These are phyloP conservation scores for Lachnellula occidentalis DNA, from an alignment of 2,329 filamentous ascomycete species.

Conservation along the genomic window DNA sequence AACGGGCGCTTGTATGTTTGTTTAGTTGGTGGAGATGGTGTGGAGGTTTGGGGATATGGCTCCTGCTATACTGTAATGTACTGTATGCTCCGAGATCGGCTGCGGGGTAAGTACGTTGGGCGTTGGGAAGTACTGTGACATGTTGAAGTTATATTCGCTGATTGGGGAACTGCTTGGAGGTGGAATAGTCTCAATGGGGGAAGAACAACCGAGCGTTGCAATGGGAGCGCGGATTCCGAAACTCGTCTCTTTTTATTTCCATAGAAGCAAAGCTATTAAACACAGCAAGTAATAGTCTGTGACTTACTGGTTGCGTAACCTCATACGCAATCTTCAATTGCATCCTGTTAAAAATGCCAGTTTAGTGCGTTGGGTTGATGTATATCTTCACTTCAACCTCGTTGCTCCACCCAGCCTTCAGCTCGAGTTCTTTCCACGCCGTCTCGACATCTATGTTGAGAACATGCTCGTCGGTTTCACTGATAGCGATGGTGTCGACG, in stretches of 20 bases:
- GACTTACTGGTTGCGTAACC: too few species aligned
- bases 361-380: slow-evolving; percentile 15
- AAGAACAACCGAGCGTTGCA: background rate
- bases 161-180: background rate
- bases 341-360: background rate
- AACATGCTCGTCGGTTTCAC: slow-evolving; percentile 48
- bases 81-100: background rate
- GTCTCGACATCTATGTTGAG: slow-evolving; percentile 70
- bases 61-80: too few species aligned
- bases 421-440: slow-evolving; percentile 71
- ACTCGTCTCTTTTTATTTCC: background rate
- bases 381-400: slow-evolving; percentile 58
- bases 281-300: too few species aligned
- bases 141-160: background rate
- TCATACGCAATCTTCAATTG: too few species aligned
- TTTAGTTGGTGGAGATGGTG: background rate
- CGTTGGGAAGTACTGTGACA: background rate
- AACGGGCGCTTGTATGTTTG: too few species aligned
- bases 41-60: background rate
- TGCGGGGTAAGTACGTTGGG: background rate
- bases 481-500: slow-evolving; percentile 55
- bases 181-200: background rate
- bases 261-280: too few species aligned
- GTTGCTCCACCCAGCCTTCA: slow-evolving; percentile 72
- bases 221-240: background rate